Conservation (phyloP, 169 alveolate species). For the Gregarina niphandrodes region DNA sequence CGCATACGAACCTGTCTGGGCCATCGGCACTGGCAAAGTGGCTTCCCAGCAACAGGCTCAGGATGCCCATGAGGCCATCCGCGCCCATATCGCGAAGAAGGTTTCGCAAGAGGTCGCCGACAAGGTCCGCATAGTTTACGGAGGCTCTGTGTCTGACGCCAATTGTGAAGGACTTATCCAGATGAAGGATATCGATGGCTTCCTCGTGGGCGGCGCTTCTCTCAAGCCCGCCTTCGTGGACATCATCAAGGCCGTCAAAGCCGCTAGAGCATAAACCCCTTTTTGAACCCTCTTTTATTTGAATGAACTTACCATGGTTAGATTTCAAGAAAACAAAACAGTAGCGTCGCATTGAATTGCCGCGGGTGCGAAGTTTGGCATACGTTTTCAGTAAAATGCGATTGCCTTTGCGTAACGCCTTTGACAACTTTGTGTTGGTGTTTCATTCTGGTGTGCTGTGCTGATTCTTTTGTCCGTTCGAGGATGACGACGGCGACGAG, state of each 20-base stretch:
- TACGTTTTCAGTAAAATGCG: too few species aligned
- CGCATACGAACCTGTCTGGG: conserved; percentile 99
- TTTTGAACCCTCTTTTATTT: too few species aligned
- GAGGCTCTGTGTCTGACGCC: conserved; percentile 86
- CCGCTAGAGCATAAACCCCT: too few species aligned
- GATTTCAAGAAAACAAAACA: too few species aligned
- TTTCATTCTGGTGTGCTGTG: too few species aligned
- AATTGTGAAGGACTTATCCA: conserved; percentile 70
- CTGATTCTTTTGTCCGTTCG: too few species aligned
- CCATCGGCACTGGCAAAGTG: conserved; percentile 93
- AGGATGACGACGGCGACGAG: too few species aligned
- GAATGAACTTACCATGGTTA: too few species aligned
- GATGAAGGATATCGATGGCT: conserved; percentile 83
- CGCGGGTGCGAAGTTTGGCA: too few species aligned
- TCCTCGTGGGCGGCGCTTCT: conserved; percentile 96
- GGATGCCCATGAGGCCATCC: conserved; percentile 70
- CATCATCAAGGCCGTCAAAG: conserved; percentile 56
- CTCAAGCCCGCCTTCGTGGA: conserved; percentile 76
- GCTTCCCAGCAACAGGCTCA: conserved; percentile 86
- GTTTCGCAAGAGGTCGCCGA: conserved; percentile 54
- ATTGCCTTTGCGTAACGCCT: too few species aligned
- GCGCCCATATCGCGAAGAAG: conserved; percentile 40
- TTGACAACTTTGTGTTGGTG: too few species aligned
- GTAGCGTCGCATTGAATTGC: too few species aligned
- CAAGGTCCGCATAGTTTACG: conserved; percentile 76